A percentile compares a stretch with the other conserved stretches of the same genome.
phyloP scores from a whole-genome alignment of 2,329 filamentous ascomycete genomes.

The Geosmithia putterillii region DNA sequence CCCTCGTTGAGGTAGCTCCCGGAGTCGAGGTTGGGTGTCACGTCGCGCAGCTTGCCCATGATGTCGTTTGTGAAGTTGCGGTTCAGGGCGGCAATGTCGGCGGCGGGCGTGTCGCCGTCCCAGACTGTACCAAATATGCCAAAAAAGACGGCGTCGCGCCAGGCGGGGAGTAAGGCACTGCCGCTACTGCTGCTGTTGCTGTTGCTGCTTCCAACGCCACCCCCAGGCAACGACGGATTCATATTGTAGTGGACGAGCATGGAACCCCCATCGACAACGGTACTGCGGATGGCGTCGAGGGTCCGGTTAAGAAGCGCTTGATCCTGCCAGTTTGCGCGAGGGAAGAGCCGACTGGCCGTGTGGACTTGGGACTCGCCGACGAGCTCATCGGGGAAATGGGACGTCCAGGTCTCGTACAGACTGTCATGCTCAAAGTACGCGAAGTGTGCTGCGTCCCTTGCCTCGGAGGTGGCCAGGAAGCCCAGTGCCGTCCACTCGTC shows the following conservation, averaged over 20 bases:
- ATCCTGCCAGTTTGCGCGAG: slow-evolving; percentile 14
- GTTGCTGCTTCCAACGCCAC: too few relatives aligned
- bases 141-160: slow-evolving; percentile 26
- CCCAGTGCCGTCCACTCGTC: slow-evolving; percentile 14
- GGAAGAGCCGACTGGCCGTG: slow-evolving; percentile 26
- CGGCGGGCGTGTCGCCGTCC: slow-evolving; percentile 6
- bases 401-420: slow-evolving; percentile 22
- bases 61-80: slow-evolving; percentile 16
- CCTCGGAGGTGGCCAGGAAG: slow-evolving; percentile 13
- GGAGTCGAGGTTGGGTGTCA: slow-evolving; percentile 8
- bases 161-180: slow-evolving; percentile 30
- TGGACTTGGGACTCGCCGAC: slow-evolving; percentile 9
- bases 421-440: slow-evolving; percentile 20
- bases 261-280: slow-evolving; percentile 11
- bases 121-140: slow-evolving; percentile 14
- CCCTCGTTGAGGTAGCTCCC: slow-evolving; percentile 19
- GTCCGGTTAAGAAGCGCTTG: slow-evolving; percentile 6
- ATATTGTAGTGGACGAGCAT: slow-evolving; percentile 12
- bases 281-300: slow-evolving; percentile 8
- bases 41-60: slow-evolving; percentile 14
- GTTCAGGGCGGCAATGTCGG: slow-evolving; percentile 9
- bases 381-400: slow-evolving; percentile 20
- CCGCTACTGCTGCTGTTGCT: too few relatives aligned
- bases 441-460: too few relatives aligned
- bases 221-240: too few relatives aligned